phyloP scores from a whole-genome alignment of 306 rosid genomes.

The Carpinus viminea region DNA sequence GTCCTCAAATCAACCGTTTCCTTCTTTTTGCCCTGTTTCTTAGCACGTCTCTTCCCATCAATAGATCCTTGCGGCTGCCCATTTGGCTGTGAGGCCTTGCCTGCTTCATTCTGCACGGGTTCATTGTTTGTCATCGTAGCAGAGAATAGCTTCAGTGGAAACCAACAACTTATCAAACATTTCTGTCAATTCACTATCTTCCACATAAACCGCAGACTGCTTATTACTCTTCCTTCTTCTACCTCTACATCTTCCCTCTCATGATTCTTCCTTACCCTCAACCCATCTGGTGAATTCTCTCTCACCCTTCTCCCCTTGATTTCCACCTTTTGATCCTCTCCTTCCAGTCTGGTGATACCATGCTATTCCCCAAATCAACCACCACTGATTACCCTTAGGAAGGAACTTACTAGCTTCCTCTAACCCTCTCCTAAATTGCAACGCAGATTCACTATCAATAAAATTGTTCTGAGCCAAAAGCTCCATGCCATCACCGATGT shows the following conservation, averaged over 20 bases:
- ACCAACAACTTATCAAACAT: constrained; percentile 51
- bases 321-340: constrained; percentile 20
- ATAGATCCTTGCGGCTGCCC: constrained; percentile 19
- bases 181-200: constrained; percentile 45
- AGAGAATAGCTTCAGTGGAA: constrained; percentile 13
- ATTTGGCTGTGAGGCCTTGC: constrained; percentile 27
- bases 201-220: constrained; percentile 43
- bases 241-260: constrained; percentile 40
- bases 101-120: constrained; percentile 10
- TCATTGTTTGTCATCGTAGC: background rate
- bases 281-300: constrained; percentile 22
- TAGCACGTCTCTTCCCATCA: constrained; percentile 37
- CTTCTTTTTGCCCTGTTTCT: constrained; percentile 44
- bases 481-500: background rate
- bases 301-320: constrained; percentile 28
- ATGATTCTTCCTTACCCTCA: constrained; percentile 50
- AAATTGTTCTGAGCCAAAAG: background rate
- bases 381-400: constrained; percentile 38
- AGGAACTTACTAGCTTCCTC: constrained; percentile 69
- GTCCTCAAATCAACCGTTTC: constrained; percentile 60
- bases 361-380: constrained; percentile 29
- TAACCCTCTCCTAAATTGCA: constrained; percentile 33
- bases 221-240: constrained; percentile 58
- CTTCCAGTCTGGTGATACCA: constrained; percentile 7
- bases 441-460: background rate